Percentiles rank a stretch among this genome's conserved stretches.
phyloP scores from a whole-genome alignment of 805 yeast species.

The Suhomyces kilbournensis region DNA sequence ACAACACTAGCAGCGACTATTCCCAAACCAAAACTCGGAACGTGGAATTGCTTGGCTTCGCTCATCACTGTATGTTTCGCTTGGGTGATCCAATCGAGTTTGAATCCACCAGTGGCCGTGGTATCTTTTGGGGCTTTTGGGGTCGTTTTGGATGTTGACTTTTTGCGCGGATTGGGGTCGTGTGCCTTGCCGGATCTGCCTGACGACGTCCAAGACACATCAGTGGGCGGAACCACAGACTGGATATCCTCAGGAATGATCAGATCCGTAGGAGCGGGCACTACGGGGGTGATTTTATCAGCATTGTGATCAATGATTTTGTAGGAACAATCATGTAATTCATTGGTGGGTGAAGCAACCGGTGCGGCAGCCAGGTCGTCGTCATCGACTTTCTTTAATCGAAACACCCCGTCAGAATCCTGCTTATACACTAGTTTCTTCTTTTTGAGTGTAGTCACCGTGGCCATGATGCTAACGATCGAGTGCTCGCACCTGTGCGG shows the following conservation, averaged over 20 bases:
- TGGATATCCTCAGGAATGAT: not conserved
- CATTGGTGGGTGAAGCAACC: conserved; percentile 27
- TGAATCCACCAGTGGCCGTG: not conserved
- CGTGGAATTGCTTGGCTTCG: conserved; percentile 15
- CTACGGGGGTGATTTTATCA: too few relatives aligned
- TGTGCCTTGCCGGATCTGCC: not conserved
- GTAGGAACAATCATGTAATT: conserved; percentile 31
- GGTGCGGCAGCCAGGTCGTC: conserved; percentile 3
- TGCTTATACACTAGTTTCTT: conserved; percentile 34
- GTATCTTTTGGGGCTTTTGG: not conserved
- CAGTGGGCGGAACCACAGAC: not conserved
- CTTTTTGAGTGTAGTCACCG: conserved; percentile 15
- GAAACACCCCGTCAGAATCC: conserved; percentile 39
- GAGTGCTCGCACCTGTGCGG: not conserved
- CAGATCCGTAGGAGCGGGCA: not conserved
- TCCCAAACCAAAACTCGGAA: conserved; percentile 30
- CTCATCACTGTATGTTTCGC: not conserved
- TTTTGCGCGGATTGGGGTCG: not conserved
- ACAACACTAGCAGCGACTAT: conserved; percentile 19
- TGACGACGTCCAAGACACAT: not conserved
- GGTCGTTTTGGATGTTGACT: not conserved
- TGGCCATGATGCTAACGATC: conserved; percentile 5
- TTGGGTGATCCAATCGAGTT: not conserved
- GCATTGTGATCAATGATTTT: conserved; percentile 12
- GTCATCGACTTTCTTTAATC: conserved; percentile 26